These are phyloP conservation scores for Lactarius vividus DNA, from an alignment of 768 basidiomycete genomes.

Conservation along the genomic window DNA sequence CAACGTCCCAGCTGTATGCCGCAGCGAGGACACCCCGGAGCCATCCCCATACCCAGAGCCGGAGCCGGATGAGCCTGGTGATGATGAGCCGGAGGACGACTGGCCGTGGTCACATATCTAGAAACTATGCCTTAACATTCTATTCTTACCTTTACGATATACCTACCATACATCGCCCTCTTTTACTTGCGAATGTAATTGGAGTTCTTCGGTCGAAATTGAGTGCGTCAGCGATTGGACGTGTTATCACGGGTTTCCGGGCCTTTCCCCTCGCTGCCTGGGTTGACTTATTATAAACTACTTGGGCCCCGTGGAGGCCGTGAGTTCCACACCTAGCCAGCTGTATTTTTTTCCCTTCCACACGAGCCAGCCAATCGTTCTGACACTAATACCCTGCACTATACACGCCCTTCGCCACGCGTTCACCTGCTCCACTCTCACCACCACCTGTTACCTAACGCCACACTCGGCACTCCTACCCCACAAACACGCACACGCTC, in stretches of 20 bases:
- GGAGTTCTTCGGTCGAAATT: neutral
- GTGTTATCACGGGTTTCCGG: neutral
- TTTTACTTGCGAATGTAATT: slow-evolving; percentile 11
- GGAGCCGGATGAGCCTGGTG: slow-evolving; percentile 37
- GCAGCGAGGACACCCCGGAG: slow-evolving; percentile 29
- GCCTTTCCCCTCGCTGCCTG: neutral
- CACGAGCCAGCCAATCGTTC: neutral
- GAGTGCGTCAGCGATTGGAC: neutral
- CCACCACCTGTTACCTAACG: neutral
- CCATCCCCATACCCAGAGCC: slow-evolving; percentile 34
- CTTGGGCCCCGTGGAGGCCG: neutral
- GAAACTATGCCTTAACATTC: neutral
- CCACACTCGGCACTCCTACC: too few relatives aligned
- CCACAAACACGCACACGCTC: neutral
- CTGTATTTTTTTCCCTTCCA: neutral
- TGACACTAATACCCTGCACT: neutral
- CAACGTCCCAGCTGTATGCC: slow-evolving; percentile 43
- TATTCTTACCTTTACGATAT: slow-evolving; percentile 3
- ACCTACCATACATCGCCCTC: neutral
- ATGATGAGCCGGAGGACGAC: slow-evolving; percentile 24
- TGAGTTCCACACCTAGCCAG: neutral
- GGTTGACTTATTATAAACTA: neutral
- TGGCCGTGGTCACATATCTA: slow-evolving; percentile 9
- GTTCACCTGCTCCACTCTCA: neutral
- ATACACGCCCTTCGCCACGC: neutral